Conservation (phyloP, 176 grass and related monocot species). For the Bolboschoenus planiculmis region DNA sequence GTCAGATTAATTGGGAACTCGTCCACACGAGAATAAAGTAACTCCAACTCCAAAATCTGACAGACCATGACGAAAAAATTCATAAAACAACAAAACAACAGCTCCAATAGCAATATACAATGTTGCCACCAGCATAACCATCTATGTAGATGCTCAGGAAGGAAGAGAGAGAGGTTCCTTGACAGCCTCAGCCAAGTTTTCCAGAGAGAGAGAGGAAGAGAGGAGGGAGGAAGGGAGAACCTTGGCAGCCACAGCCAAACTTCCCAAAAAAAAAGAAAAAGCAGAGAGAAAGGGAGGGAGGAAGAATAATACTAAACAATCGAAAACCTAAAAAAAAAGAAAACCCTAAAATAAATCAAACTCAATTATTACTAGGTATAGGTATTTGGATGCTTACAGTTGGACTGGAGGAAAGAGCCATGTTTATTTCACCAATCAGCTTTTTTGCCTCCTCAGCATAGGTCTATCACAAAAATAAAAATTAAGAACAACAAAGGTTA, state of each 20-base stretch:
- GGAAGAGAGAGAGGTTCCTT: background rate
- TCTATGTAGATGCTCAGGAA: background rate
- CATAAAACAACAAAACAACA: slow-evolving; percentile 15
- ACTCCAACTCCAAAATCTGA: slow-evolving; percentile 73
- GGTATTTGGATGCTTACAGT: slow-evolving; percentile 39
- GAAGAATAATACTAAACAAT: background rate
- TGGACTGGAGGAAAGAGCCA: slow-evolving; percentile 50
- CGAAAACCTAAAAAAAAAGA: background rate
- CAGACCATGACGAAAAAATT: slow-evolving; percentile 12
- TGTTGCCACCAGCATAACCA: background rate
- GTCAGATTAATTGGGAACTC: slow-evolving; percentile 57
- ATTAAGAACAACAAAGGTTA: slow-evolving; percentile 23
- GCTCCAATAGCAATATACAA: slow-evolving; percentile 14
- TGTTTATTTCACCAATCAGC: slow-evolving; percentile 55
- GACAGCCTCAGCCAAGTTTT: background rate
- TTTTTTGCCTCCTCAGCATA: slow-evolving; percentile 48
- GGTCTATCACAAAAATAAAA: slow-evolving; percentile 33
- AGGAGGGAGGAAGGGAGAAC: background rate
- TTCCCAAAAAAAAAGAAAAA: background rate
- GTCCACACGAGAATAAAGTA: slow-evolving; percentile 35
- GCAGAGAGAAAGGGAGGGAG: background rate
- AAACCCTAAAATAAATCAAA: background rate
- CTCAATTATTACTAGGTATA: background rate
- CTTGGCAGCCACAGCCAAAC: too few relatives aligned
- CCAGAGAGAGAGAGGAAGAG: background rate